Evolutionary conservation across 257 asterid species (phyloP).

Genomic region (Solanum habrochaites): DNA sequence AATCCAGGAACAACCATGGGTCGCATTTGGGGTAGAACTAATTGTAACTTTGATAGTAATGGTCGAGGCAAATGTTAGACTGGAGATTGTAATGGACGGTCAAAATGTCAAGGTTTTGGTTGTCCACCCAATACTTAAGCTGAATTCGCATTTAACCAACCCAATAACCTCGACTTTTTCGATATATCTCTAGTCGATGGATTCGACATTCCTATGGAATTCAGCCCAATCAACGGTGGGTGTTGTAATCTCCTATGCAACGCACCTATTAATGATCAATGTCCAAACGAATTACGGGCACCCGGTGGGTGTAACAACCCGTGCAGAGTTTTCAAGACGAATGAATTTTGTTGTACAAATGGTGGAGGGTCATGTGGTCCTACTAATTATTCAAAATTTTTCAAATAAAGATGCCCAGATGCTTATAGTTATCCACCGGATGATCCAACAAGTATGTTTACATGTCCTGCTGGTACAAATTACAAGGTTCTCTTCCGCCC

Average conservation of each 20-base stretch:
- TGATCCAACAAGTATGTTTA: conserved; percentile 31
- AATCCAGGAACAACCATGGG: conserved; percentile 6
- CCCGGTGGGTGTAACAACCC: conserved; percentile 37
- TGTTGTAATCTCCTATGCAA: conserved; percentile 18
- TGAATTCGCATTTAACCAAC: conserved; percentile 12
- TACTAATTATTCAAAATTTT: conserved; percentile 8
- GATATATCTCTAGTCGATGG: conserved; percentile 19
- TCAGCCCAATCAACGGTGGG: background rate
- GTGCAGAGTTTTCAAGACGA: conserved; percentile 7
- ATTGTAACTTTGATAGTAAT: conserved; percentile 4
- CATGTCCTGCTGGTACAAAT: conserved; percentile 36
- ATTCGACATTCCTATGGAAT: conserved; percentile 13
- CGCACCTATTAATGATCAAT: conserved; percentile 15
- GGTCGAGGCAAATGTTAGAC: conserved; percentile 17
- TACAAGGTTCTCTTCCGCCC: conserved; percentile 51
- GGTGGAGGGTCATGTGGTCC: conserved; percentile 39
- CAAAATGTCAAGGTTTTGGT: conserved; percentile 10
- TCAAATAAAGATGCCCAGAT: conserved; percentile 28
- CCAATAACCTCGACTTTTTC: conserved; percentile 10
- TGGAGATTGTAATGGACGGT: conserved; percentile 6
- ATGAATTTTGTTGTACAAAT: conserved; percentile 32
- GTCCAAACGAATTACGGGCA: conserved; percentile 24
- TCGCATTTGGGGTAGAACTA: conserved; percentile 18
- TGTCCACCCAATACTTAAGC: conserved; percentile 16
- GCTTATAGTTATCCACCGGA: conserved; percentile 49